Conservation (phyloP, 805 yeast genomes). For the Starmerella riodocensis region DNA sequence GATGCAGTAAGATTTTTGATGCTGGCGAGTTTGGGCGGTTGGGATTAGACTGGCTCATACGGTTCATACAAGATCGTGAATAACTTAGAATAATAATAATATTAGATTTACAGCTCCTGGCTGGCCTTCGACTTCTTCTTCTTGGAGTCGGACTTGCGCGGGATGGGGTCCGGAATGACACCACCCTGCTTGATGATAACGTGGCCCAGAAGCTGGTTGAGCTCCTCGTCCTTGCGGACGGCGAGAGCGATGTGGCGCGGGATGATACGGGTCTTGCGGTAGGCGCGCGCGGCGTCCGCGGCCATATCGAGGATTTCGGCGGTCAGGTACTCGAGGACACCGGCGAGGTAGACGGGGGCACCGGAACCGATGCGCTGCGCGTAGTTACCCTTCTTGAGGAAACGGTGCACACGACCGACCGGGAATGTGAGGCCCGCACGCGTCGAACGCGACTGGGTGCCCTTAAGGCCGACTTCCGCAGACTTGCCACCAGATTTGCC, state of each 20-base stretch:
- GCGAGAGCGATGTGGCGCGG: constrained; percentile 96
- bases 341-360: constrained; percentile 89
- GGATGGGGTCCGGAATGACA: constrained; percentile 72
- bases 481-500: constrained; percentile 84
- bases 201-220: constrained; percentile 71
- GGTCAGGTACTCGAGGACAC: constrained; percentile 88
- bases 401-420: constrained; percentile 97
- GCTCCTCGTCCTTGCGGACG: constrained; percentile 95
- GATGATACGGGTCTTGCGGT: constrained; percentile 89
- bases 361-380: constrained; percentile 65
- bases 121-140: constrained; percentile 30
- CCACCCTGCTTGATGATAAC: constrained; percentile 98
- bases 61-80: constrained; percentile 13
- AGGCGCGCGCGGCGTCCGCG: constrained; percentile 95
- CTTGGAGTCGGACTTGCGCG: constrained; percentile 33
- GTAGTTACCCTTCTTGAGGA: constrained; percentile 72
- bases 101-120: constrained; percentile 28
- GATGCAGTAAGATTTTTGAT: no score
- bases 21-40: no score
- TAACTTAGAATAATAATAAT: constrained; percentile 14
- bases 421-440: constrained; percentile 58
- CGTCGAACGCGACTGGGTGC: constrained; percentile 94
- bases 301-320: constrained; percentile 97
- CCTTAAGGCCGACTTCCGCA: constrained; percentile 75
- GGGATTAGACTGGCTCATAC: not conserved